Conservation (phyloP, 192 early-diverging fungal species). For the Mortierella alpina region DNA sequence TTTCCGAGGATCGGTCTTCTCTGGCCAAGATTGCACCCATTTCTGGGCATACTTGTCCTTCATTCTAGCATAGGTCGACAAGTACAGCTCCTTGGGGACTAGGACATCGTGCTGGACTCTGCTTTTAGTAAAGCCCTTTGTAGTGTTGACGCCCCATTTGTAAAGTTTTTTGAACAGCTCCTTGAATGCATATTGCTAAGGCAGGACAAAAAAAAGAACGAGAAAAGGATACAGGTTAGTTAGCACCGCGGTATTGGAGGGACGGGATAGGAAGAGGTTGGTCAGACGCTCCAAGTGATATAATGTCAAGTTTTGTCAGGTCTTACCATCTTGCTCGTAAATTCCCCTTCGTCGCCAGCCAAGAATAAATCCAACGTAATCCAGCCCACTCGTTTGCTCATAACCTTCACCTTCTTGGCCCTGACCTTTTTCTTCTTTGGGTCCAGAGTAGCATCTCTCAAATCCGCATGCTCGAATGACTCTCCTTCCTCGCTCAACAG, state of each 20-base stretch:
- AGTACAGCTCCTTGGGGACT: constrained; percentile 76
- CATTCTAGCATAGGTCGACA: constrained; percentile 68
- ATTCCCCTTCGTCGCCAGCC: constrained; percentile 35
- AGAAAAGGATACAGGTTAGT: not conserved
- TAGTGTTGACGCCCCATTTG: constrained; percentile 80
- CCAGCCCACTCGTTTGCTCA: constrained; percentile 32
- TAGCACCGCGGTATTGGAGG: not conserved
- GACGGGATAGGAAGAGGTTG: not conserved
- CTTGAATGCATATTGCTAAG: constrained; percentile 67
- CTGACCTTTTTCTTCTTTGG: not conserved
- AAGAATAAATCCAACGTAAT: constrained; percentile 45
- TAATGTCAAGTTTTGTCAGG: not conserved
- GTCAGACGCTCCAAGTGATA: not conserved
- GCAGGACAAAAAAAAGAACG: constrained; percentile 1
- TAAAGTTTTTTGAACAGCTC: constrained; percentile 75
- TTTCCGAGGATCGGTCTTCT: constrained; percentile 85
- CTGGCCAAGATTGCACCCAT: constrained; percentile 81
- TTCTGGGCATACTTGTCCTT: constrained; percentile 74
- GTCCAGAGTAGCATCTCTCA: not conserved
- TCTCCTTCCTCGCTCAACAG: not conserved
- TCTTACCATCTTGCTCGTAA: constrained; percentile 54
- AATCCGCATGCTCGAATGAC: constrained; percentile 7
- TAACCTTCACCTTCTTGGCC: constrained; percentile 5
- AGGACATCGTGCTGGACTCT: constrained; percentile 74
- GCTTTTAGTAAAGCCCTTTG: constrained; percentile 78